Conservation (phyloP, 2,329 filamentous ascomycete genomes). For the Fusarium marasasianum region DNA sequence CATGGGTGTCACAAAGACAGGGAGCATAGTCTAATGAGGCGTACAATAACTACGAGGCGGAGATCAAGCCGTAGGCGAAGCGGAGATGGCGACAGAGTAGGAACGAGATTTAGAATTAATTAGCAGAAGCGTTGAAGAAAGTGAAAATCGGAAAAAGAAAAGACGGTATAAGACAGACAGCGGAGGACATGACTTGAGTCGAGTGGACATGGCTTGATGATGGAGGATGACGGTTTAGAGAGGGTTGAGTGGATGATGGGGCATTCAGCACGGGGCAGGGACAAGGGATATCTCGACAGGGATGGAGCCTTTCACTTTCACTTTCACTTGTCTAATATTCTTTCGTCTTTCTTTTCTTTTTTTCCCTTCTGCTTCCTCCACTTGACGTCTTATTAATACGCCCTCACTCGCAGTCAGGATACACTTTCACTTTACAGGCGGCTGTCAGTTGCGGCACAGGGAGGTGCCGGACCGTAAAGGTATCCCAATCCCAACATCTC, state of each 20-base stretch:
- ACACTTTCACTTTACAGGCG: background rate
- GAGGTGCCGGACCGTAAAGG: constrained; percentile 2
- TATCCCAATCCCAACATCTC: constrained; percentile 2
- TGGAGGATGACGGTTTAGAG: constrained; percentile 27
- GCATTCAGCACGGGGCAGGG: constrained; percentile 42
- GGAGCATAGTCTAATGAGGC: constrained; percentile 28
- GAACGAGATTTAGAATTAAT: background rate
- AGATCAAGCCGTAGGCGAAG: constrained; percentile 8
- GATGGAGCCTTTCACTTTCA: constrained; percentile 27
- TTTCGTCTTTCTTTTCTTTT: constrained; percentile 35
- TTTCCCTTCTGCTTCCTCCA: constrained; percentile 18
- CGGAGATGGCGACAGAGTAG: constrained; percentile 13
- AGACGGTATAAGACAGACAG: constrained; percentile 2
- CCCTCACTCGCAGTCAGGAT: background rate
- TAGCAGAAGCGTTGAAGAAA: background rate
- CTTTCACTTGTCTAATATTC: constrained; percentile 1
- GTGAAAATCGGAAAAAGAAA: background rate
- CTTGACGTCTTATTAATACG: background rate
- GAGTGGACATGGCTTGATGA: constrained; percentile 19
- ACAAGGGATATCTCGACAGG: constrained; percentile 35
- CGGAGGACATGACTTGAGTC: constrained; percentile 1
- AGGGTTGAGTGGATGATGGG: constrained; percentile 38
- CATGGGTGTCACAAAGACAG: constrained; percentile 30
- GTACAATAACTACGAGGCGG: constrained; percentile 19
- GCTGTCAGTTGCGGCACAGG: constrained; percentile 37